Evolutionary conservation across 257 asterid species (phyloP), one percentile per base, ranked within the genome.

Genomic region (Nicotiana obtusifolia): DNA sequence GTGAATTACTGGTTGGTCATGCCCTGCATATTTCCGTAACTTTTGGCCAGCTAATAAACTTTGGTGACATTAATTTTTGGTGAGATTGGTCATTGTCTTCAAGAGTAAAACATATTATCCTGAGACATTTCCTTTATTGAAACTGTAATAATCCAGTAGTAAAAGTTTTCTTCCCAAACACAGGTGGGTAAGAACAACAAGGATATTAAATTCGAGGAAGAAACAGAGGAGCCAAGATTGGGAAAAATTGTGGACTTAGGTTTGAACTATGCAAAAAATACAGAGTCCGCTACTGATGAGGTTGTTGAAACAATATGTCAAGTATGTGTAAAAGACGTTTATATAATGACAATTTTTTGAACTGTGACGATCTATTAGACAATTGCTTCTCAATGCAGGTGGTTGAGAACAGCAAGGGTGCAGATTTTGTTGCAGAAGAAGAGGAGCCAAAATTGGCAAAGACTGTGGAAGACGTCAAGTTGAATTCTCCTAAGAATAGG

Each of bases 181-280:
- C 90, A 90, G 95, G 84, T 78, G 76, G 76, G 28, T 80, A 85
- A 83, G 86, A 87, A 84, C 52, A 76, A 52, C 68, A 87, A 90
- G 88, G 88, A 85, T 81, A 85, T 83, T 80, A 83, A 85, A 83
- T 80, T 77, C 86, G 84, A 80, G 69, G 82, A 80, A 77, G 87
- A 81, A 62, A n/a, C 78, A 84, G 90, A 87, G 77, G 91, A 84
- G 54, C 64, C 84, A 59, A 85, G 56, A 81, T 80, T 91, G 28
- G 67, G 76, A 28, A 88, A 86, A 76, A 83, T 56, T 85, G 35
- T 71, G 80, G 92, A 87, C 14, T 64, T n/a, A 86, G 82, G 85
- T 76, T 49, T 84, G 24, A 69, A 62, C 77, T 90, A 86, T 81
- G 78, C 85, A 57, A 82, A 67, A 24, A 26, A 26, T 11, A 68